phyloP scores from a whole-genome alignment of 441 rosid species.

The Gossypium gossypioides region DNA sequence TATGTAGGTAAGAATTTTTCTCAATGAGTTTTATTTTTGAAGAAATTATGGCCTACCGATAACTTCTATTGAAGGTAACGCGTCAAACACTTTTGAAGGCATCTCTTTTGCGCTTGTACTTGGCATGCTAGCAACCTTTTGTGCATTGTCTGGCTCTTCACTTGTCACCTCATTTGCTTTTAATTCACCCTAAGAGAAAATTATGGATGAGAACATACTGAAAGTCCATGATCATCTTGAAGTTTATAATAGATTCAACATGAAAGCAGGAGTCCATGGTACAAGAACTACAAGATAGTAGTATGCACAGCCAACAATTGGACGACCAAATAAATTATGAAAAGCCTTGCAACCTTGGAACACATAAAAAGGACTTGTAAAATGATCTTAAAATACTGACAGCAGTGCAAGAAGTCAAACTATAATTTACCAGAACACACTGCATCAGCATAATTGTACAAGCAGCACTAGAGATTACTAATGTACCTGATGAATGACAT shows the following conservation, averaged over 20 bases:
- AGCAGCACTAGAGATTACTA: not conserved
- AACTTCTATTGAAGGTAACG: slow-evolving; percentile 47
- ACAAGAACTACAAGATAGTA: not conserved
- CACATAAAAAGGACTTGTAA: not conserved
- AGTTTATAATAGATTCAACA: slow-evolving; percentile 1
- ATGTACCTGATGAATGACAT: not conserved
- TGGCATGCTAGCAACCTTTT: slow-evolving; percentile 29
- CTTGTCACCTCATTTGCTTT: slow-evolving; percentile 18
- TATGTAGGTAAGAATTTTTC: not conserved
- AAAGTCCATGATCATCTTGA: not conserved
- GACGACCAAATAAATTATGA: not conserved
- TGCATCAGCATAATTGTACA: not conserved
- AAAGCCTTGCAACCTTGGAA: not conserved
- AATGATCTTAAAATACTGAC: not conserved
- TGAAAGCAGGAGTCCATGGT: not conserved
- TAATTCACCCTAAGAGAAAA: slow-evolving; percentile 30
- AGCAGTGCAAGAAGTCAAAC: not conserved
- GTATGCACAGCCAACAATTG: not conserved
- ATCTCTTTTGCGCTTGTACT: slow-evolving; percentile 30
- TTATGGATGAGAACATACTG: slow-evolving; percentile 4
- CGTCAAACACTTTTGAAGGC: slow-evolving; percentile 37
- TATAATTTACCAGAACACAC: not conserved
- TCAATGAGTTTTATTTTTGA: not conserved
- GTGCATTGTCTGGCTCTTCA: slow-evolving; percentile 54
- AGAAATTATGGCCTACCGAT: slow-evolving; percentile 45